Conservation (phyloP, 345 rosid species). For the Adansonia digitata region DNA sequence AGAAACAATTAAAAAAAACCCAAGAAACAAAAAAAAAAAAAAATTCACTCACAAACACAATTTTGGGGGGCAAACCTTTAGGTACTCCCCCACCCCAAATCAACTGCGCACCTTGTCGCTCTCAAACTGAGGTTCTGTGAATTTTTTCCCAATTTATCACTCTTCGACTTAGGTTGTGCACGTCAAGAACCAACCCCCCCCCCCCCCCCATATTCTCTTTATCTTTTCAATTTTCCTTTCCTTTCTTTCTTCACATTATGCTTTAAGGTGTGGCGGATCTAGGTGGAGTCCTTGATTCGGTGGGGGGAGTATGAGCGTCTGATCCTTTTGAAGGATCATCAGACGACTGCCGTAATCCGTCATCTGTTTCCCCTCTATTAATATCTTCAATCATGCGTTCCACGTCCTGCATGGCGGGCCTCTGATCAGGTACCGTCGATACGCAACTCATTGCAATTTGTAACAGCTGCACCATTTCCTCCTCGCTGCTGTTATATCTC, state of each 20-base stretch:
- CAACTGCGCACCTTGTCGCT: conserved; percentile 21
- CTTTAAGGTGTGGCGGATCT: conserved; percentile 43
- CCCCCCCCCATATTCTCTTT: not conserved
- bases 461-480: conserved; percentile 95
- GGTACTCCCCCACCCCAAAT: not conserved
- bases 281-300: conserved; percentile 66
- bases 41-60: no score
- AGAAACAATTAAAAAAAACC: conserved; percentile 18
- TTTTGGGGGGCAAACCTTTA: no score
- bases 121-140: no score
- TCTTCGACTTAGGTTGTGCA: conserved; percentile 25
- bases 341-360: conserved; percentile 78
- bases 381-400: conserved; percentile 91
- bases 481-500: conserved; percentile 84
- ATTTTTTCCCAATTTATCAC: no score
- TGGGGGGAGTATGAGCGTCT: conserved; percentile 75
- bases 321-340: conserved; percentile 95
- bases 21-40: no score
- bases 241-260: not conserved
- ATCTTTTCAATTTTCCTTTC: no score
- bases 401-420: conserved; percentile 80
- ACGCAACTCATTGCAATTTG: conserved; percentile 94
- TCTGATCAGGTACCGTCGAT: conserved; percentile 80
- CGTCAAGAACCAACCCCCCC: no score
- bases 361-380: conserved; percentile 69